phyloP scores from a whole-genome alignment of 1,139 yeast species.

The Saccharomyces hybrid region DNA sequence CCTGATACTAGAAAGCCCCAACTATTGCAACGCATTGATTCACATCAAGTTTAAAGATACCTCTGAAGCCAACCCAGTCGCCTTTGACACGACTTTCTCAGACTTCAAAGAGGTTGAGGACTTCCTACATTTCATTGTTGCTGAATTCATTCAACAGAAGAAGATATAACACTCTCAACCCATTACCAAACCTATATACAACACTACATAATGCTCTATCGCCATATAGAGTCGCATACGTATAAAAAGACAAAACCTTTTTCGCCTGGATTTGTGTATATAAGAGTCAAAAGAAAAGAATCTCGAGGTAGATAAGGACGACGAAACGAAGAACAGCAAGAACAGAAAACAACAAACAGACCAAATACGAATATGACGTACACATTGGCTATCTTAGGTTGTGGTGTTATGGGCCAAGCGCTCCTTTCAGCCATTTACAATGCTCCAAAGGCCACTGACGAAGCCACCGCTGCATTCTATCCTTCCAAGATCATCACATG shows the following conservation, averaged over 20 bases:
- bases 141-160: conserved; percentile 18
- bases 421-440: conserved; percentile 70
- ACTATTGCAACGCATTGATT: conserved; percentile 29
- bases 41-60: conserved; percentile 15
- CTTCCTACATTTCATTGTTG: conserved; percentile 27
- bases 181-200: not conserved
- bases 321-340: not conserved
- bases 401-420: conserved; percentile 97
- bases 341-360: not conserved
- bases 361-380: conserved; percentile 20
- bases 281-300: not conserved
- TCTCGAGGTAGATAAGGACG: not conserved
- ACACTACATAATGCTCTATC: not conserved
- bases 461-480: conserved; percentile 30
- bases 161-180: not conserved
- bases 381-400: conserved; percentile 75
- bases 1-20: conserved; percentile 24
- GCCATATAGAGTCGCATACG: not conserved
- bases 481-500: conserved; percentile 73
- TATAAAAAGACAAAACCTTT: not conserved
- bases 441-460: conserved; percentile 32
- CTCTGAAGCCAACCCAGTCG: conserved; percentile 3
- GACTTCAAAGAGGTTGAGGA: conserved; percentile 32
- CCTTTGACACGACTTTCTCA: conserved; percentile 25
- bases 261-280: not conserved